Evolutionary conservation across 306 rosid species (phyloP).

Genomic region (Gillenia trifoliata): DNA sequence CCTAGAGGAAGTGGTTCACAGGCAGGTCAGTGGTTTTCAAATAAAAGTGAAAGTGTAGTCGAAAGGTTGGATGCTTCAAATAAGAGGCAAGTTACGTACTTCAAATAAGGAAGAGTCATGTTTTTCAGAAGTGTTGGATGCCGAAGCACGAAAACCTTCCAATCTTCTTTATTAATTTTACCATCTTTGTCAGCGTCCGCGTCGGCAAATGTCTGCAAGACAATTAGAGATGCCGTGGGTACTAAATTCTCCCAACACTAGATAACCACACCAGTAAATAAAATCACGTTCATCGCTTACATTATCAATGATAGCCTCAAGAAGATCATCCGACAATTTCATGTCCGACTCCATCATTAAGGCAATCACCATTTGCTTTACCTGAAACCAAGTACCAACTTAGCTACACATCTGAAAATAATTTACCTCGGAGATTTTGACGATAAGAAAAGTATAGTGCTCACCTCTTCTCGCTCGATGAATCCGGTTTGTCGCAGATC

Average conservation of each 20-base stretch:
- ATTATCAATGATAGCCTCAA: slow-evolving; percentile 70
- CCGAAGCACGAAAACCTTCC: slow-evolving; percentile 57
- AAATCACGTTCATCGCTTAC: slow-evolving; percentile 13
- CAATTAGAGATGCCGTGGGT: slow-evolving; percentile 2
- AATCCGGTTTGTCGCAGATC: slow-evolving; percentile 78
- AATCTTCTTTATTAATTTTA: slow-evolving; percentile 64
- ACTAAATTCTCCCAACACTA: neutral
- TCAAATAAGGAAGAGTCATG: slow-evolving; percentile 90
- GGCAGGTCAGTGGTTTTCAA: neutral
- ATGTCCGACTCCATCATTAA: slow-evolving; percentile 61
- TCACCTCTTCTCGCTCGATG: slow-evolving; percentile 79
- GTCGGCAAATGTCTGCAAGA: slow-evolving; percentile 63
- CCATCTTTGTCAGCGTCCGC: slow-evolving; percentile 73
- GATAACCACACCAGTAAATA: neutral
- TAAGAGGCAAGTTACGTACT: slow-evolving; percentile 36
- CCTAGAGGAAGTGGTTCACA: slow-evolving; percentile 34
- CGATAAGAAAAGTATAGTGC: slow-evolving; percentile 10
- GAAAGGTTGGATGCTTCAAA: neutral
- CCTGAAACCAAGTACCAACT: slow-evolving; percentile 37
- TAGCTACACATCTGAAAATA: neutral
- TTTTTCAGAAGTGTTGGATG: slow-evolving; percentile 62
- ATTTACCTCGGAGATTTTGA: neutral
- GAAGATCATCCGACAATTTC: slow-evolving; percentile 62
- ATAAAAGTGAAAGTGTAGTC: neutral
- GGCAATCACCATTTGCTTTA: slow-evolving; percentile 81